Evolutionary conservation across 2,329 filamentous ascomycete species (phyloP).

Genomic region (Fusarium brachygibbosum): DNA sequence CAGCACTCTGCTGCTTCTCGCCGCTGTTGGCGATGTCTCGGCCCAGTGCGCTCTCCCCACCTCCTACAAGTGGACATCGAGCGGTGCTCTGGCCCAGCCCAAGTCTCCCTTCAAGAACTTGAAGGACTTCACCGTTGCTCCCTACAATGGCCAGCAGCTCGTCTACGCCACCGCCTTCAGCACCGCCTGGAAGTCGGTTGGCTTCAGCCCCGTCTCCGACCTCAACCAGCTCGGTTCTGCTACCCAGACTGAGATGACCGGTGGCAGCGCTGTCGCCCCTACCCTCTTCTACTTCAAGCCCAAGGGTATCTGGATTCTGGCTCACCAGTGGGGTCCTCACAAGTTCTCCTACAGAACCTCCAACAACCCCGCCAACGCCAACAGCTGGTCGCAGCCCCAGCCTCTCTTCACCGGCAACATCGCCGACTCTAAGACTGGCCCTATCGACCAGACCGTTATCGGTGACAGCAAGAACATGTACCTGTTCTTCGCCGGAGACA

Average conservation of each 20-base stretch:
- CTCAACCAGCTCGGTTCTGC: constrained; percentile 18
- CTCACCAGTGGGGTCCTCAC: constrained; percentile 73
- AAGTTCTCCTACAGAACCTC: constrained; percentile 73
- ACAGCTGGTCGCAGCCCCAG: constrained; percentile 59
- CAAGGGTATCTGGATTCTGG: constrained; percentile 73
- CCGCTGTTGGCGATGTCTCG: constrained; percentile 14
- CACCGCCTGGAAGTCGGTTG: constrained; percentile 59
- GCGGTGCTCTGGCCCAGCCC: constrained; percentile 18
- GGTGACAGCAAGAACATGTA: constrained; percentile 73
- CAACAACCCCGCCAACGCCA: constrained; percentile 67
- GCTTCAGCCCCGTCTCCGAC: constrained; percentile 18
- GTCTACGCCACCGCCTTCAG: constrained; percentile 68
- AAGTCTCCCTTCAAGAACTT: constrained; percentile 50
- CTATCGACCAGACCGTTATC: constrained; percentile 75
- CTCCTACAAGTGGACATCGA: constrained; percentile 15
- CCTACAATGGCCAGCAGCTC: constrained; percentile 70
- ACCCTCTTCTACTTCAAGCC: constrained; percentile 74
- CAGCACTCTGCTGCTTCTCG: constrained; percentile 17
- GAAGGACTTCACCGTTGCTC: constrained; percentile 72
- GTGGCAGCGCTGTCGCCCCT: constrained; percentile 56
- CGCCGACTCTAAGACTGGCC: constrained; percentile 52
- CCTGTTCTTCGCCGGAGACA: constrained; percentile 76
- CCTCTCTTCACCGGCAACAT: constrained; percentile 17
- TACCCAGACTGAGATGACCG: constrained; percentile 1
- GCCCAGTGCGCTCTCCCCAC: constrained; percentile 18